A percentile compares a stretch with the other conserved stretches of the same genome.
phyloP scores from a whole-genome alignment of 495 filamentous ascomycete genomes.

The Clavariopsis aquatica region DNA sequence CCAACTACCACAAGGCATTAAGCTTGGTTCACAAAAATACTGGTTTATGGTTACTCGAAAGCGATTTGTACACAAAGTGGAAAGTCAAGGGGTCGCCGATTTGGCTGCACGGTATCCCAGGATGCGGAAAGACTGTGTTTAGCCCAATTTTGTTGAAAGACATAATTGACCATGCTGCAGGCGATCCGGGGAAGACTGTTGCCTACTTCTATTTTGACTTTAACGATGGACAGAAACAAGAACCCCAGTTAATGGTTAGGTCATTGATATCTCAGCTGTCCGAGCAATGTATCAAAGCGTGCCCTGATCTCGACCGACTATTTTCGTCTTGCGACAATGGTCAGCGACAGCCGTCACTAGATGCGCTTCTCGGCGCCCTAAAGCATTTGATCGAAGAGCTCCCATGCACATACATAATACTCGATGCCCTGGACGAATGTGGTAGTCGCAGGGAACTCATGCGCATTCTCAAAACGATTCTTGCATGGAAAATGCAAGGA shows the following conservation, averaged over 20 bases:
- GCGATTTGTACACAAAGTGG: conserved; percentile 10
- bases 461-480: conserved; percentile 7
- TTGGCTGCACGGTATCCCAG: conserved; percentile 12
- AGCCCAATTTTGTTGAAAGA: conserved; percentile 5
- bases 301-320: conserved; percentile 12
- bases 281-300: conserved; percentile 13
- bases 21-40: background rate
- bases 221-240: conserved; percentile 17
- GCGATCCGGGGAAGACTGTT: background rate
- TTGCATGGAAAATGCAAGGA: conserved; percentile 14
- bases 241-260: conserved; percentile 1
- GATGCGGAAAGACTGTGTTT: conserved; percentile 12
- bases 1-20: conserved; percentile 6
- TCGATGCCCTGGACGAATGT: conserved; percentile 39
- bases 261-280: conserved; percentile 31
- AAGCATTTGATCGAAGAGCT: conserved; percentile 9
- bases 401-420: conserved; percentile 24
- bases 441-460: conserved; percentile 20
- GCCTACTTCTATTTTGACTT: conserved; percentile 27
- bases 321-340: conserved; percentile 14
- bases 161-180: background rate
- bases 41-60: conserved; percentile 9
- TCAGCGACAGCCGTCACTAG: conserved; percentile 24
- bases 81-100: background rate
- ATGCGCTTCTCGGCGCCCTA: conserved; percentile 14